Conservation (phyloP, 495 filamentous ascomycete genomes). For the Neurospora sp. region DNA sequence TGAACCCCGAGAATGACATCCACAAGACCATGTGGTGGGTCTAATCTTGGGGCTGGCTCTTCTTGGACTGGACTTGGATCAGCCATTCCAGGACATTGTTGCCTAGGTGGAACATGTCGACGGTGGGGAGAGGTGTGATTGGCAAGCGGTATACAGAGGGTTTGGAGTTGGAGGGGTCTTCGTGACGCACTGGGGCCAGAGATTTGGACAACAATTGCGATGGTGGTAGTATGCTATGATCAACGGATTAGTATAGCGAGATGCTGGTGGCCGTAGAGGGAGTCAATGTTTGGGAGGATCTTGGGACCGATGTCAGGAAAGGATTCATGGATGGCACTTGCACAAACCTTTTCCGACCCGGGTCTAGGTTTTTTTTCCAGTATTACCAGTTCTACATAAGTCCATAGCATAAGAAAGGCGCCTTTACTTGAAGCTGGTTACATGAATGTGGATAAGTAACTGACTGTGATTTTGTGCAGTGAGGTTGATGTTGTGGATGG, state of each 20-base stretch:
- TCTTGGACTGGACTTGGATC: background rate
- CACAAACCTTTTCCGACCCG: background rate
- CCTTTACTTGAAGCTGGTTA: background rate
- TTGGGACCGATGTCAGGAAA: background rate
- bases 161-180: background rate
- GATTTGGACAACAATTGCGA: background rate
- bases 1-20: background rate
- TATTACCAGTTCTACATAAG: background rate
- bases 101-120: background rate
- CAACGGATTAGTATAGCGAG: background rate
- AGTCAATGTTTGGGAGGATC: background rate
- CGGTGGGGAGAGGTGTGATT: background rate
- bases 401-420: background rate
- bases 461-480: background rate
- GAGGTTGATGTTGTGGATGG: background rate
- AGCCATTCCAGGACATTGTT: background rate
- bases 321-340: background rate
- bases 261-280: background rate
- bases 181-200: background rate
- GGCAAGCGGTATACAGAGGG: background rate
- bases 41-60: constrained; percentile 1
- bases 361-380: background rate
- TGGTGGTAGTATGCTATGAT: background rate
- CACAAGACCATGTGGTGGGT: constrained; percentile 19
- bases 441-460: background rate